phyloP scores from a whole-genome alignment of 2,329 filamentous ascomycete genomes.

The Pleomassaria siparia region DNA sequence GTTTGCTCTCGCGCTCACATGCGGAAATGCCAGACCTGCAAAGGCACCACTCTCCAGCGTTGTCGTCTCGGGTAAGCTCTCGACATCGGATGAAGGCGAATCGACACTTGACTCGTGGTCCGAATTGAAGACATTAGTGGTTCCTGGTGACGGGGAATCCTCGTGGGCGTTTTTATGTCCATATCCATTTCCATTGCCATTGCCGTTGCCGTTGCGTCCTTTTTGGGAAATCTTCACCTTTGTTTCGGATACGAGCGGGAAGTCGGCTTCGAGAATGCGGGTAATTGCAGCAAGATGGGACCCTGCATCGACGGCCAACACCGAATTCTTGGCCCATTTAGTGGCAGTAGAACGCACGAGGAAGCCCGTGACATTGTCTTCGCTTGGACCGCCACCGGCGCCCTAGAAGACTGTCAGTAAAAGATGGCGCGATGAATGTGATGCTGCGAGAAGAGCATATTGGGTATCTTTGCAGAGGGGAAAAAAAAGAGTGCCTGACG shows the following conservation, averaged over 20 bases:
- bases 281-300: conserved; percentile 84
- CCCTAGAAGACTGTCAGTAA: conserved; percentile 60
- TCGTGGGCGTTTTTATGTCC: conserved; percentile 12
- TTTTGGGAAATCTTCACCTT: conserved; percentile 12
- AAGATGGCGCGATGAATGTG: not conserved
- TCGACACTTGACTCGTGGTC: conserved; percentile 34
- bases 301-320: conserved; percentile 92
- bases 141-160: conserved; percentile 30
- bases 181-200: conserved; percentile 8
- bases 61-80: conserved; percentile 50
- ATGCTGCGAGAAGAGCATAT: not conserved
- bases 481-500: not conserved
- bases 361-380: conserved; percentile 87
- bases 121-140: conserved; percentile 18
- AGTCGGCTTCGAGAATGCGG: conserved; percentile 67
- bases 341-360: conserved; percentile 79
- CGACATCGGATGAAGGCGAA: conserved; percentile 29
- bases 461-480: not conserved
- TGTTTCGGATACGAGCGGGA: conserved; percentile 46
- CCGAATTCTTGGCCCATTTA: conserved; percentile 77
- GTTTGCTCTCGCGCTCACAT: conserved; percentile 70
- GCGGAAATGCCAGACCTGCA: conserved; percentile 71
- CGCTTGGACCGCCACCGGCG: conserved; percentile 82
- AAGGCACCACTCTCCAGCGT: conserved; percentile 71
- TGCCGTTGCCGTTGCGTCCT: conserved; percentile 18